Evolutionary conservation across 768 basidiomycete species (phyloP).

Genomic region (Dentipellis sp.): DNA sequence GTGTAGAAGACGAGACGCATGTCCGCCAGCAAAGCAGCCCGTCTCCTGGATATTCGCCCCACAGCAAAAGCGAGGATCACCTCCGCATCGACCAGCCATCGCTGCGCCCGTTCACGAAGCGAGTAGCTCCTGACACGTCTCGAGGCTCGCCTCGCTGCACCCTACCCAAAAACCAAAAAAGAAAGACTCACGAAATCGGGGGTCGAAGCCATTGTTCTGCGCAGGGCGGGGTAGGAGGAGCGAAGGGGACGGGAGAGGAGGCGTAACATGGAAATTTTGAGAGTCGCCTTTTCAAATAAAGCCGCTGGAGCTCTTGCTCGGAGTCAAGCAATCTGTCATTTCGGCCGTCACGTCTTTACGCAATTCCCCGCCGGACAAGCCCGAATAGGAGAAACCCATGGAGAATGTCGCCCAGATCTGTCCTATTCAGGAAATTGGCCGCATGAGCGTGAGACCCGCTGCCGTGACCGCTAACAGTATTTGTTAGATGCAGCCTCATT

Average conservation of each 20-base stretch:
- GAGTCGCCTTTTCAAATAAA: neutral
- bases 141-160: neutral
- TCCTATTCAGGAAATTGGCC: too few species aligned
- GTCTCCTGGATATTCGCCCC: neutral
- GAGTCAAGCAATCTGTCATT: neutral
- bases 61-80: neutral
- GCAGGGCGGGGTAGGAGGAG: constrained; percentile 1
- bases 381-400: too few species aligned
- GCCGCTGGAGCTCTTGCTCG: neutral
- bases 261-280: constrained; percentile 21
- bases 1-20: neutral
- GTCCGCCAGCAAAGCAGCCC: neutral
- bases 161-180: neutral
- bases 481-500: too few species aligned
- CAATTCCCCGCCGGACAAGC: too few species aligned
- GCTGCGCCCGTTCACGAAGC: neutral
- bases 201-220: constrained; percentile 9
- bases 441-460: too few species aligned
- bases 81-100: neutral
- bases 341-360: too few species aligned
- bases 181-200: constrained; percentile 12
- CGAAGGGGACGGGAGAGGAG: constrained; percentile 22
- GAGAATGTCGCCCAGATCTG: too few species aligned
- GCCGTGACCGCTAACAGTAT: too few species aligned
- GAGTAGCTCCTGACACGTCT: neutral